Base-by-base conservation (phyloP, 2,329 filamentous ascomycete species). In the Ascomycota sp. region DNA sequence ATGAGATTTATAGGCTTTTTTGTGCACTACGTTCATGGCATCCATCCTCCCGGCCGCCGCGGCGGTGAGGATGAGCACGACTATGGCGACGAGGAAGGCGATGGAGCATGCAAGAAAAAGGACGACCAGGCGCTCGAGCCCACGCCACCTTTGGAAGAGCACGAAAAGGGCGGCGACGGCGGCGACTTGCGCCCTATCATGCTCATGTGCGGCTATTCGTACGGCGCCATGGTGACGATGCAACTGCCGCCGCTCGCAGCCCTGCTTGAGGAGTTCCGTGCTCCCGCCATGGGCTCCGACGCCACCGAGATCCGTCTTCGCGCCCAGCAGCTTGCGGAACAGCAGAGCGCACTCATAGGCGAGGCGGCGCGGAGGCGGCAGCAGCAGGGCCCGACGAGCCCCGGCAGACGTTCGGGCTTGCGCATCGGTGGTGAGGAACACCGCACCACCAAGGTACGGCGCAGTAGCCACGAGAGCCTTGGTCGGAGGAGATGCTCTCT, bases 161-260 rank as follows among this genome's bases (percentile, higher is more conserved):
- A 10, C 7, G 7, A 7, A 10, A 23, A 23, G 10, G 21, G 21
- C 4, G 7, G 4, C 13, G 8, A 19, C 29, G 23, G 26, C 21
- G 13, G 33, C 24, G 4, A 22, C 11, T 25, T 33, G 3, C 40
- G 38, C 2, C 53, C 50, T 3, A 32, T 59, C 28, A 44, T 73
- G 3, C 42, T 93, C 5, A 57, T 89, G 6, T 75, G 67, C 2
- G 85, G 85, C 9, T 94, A 94, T 48, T 93, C 83, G 0, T 94
- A 94, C 48, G 89, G 89, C 26, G 80, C 82, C 4, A 65, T 93
- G 44, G 68, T 95, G 24, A 72, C 81, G 2, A 71, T 67, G 1
- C 70, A 75, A 33, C 62, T 92, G 0, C 80, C 82, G 0, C 59
- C 70, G 0, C 52, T 75, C 23, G 47, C 57, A 8, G 50, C 59